Evolutionary conservation across 2,329 filamentous ascomycete species (phyloP).

Genomic region (Alternaria solani): DNA sequence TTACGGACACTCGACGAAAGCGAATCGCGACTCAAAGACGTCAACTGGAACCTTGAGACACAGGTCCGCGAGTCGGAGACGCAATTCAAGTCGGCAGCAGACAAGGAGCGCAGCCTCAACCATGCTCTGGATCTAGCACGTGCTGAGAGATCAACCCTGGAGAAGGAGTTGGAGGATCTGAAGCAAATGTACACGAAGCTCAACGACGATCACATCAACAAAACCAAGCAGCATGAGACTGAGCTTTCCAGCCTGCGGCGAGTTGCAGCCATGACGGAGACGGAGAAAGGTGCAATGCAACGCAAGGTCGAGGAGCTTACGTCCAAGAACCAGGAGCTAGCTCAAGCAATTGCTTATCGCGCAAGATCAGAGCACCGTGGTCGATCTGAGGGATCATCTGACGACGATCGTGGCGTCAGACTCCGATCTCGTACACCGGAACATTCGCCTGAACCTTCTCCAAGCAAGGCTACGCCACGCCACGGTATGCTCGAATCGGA

Average conservation of each 20-base stretch:
- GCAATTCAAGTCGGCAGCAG: constrained; percentile 75
- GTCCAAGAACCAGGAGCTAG: constrained; percentile 89
- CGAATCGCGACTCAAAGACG: constrained; percentile 95
- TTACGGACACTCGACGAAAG: constrained; percentile 88
- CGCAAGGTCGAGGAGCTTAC: constrained; percentile 88
- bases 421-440: constrained; percentile 75
- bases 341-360: constrained; percentile 80
- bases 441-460: constrained; percentile 88
- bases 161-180: constrained; percentile 90
- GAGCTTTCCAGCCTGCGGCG: constrained; percentile 86
- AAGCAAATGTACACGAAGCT: constrained; percentile 81
- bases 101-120: constrained; percentile 82
- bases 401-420: constrained; percentile 59
- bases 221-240: constrained; percentile 84
- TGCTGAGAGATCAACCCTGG: constrained; percentile 76
- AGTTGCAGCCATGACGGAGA: constrained; percentile 78
- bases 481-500: constrained; percentile 94
- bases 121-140: constrained; percentile 74
- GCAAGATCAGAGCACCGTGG: constrained; percentile 68
- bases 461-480: constrained; percentile 87
- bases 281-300: constrained; percentile 79
- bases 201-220: constrained; percentile 77
- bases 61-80: constrained; percentile 84
- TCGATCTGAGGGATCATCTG: constrained; percentile 65
- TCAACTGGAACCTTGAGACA: constrained; percentile 97